Conservation (phyloP, 2,329 filamentous ascomycete species). For the Colletotrichum gigasporum region DNA sequence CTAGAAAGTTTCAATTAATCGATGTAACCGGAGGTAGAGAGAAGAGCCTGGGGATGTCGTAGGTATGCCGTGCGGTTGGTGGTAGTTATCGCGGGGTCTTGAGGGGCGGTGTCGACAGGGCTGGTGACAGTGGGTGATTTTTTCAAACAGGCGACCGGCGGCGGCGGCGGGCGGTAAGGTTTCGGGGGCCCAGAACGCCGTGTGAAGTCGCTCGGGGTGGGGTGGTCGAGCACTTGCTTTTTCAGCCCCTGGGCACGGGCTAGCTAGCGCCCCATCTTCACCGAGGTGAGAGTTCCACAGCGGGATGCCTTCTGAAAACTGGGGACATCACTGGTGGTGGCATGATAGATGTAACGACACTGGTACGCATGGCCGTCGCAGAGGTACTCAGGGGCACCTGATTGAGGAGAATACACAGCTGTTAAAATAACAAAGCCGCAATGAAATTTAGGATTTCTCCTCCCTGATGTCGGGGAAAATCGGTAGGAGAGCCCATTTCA, state of each 20-base stretch:
- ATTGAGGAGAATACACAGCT: no score
- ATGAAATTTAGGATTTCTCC: no score
- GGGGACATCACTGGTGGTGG: neutral
- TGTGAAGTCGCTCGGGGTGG: constrained; percentile 8
- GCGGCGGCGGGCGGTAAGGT: neutral
- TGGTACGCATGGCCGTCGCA: no score
- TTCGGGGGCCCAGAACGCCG: no score
- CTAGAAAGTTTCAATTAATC: neutral
- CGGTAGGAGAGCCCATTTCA: no score
- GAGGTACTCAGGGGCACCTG: no score
- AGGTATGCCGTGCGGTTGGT: neutral
- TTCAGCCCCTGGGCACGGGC: neutral
- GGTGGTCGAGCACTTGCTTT: neutral
- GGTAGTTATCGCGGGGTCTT: constrained; percentile 13
- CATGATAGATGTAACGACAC: neutral
- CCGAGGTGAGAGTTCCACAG: constrained; percentile 9
- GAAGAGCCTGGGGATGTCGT: no score
- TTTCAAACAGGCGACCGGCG: neutral
- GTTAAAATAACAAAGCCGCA: no score
- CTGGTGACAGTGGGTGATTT: no score
- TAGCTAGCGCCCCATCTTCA: neutral
- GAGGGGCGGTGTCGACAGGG: constrained; percentile 23
- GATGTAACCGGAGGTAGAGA: neutral
- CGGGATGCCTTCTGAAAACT: neutral
- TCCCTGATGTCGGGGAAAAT: no score